phyloP scores from a whole-genome alignment of 2,329 filamentous ascomycete species.

The Myriosclerotinia curreyana region DNA sequence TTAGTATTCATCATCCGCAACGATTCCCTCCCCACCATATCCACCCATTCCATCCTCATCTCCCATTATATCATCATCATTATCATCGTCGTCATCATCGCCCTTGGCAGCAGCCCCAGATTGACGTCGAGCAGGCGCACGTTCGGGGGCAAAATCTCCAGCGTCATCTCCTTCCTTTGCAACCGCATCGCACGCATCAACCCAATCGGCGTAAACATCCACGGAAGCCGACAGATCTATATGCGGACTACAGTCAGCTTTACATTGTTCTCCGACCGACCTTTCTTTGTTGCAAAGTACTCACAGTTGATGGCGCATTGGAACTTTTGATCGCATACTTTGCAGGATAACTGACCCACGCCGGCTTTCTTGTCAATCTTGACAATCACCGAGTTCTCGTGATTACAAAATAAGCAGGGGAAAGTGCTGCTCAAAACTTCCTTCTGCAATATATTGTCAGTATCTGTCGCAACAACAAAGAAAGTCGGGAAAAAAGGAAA shows the following conservation, averaged over 20 bases:
- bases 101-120: constrained; percentile 30
- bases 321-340: constrained; percentile 89
- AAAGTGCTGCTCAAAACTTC: constrained; percentile 80
- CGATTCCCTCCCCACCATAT: constrained; percentile 54
- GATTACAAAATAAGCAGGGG: constrained; percentile 97
- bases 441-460: constrained; percentile 45
- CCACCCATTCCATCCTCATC: constrained; percentile 50
- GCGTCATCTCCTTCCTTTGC: constrained; percentile 55
- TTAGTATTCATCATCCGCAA: constrained; percentile 55
- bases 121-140: constrained; percentile 27
- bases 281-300: constrained; percentile 16
- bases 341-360: constrained; percentile 81
- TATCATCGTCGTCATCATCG: constrained; percentile 39
- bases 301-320: constrained; percentile 92
- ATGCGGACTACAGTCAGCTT: constrained; percentile 25
- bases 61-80: constrained; percentile 36
- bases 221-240: constrained; percentile 84
- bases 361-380: constrained; percentile 93
- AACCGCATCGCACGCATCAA: constrained; percentile 83
- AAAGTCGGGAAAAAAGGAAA: neutral
- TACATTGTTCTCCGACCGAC: neutral
- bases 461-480: constrained; percentile 4
- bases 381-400: constrained; percentile 87
- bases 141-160: constrained; percentile 32
- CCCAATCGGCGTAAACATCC: constrained; percentile 97